phyloP scores from a whole-genome alignment of 169 alveolate species.

The Cytauxzoon felis region DNA sequence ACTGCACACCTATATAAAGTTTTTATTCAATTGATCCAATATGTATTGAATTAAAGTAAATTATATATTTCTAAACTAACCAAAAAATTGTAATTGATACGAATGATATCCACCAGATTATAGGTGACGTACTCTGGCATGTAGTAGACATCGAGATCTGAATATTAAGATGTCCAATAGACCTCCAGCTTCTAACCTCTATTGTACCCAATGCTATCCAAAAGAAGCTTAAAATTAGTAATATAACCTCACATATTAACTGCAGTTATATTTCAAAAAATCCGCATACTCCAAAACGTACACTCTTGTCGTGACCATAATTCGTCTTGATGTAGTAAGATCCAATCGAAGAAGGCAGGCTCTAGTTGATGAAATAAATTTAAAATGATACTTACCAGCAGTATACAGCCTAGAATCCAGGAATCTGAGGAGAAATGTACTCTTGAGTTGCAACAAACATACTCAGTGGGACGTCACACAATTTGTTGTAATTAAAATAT shows the following conservation, averaged over 20 bases:
- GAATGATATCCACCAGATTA: constrained; percentile 57
- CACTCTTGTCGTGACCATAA: constrained; percentile 37
- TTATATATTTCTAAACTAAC: constrained; percentile 3
- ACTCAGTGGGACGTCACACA: constrained; percentile 59
- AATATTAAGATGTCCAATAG: not conserved
- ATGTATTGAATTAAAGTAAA: too few species aligned
- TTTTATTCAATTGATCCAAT: too few species aligned
- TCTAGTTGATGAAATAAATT: constrained; percentile 1
- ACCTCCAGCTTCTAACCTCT: constrained; percentile 6
- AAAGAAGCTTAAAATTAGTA: constrained; percentile 47
- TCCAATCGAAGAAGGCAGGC: constrained; percentile 58
- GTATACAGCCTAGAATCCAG: constrained; percentile 46
- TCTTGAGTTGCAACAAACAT: not conserved
- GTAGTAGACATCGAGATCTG: constrained; percentile 61
- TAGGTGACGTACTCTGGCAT: constrained; percentile 55
- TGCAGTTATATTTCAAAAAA: not conserved
- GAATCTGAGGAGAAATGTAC: constrained; percentile 18
- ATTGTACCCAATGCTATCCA: constrained; percentile 66
- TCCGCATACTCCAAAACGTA: not conserved
- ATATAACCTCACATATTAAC: constrained; percentile 47
- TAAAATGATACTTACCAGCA: constrained; percentile 21
- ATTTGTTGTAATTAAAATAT: constrained; percentile 18
- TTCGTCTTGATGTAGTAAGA: constrained; percentile 23
- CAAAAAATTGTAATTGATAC: constrained; percentile 58
- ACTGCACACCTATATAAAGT: constrained; percentile 56